Evolutionary conservation across 768 basidiomycete species (phyloP).

Genomic region (Trametes cinnabarina): DNA sequence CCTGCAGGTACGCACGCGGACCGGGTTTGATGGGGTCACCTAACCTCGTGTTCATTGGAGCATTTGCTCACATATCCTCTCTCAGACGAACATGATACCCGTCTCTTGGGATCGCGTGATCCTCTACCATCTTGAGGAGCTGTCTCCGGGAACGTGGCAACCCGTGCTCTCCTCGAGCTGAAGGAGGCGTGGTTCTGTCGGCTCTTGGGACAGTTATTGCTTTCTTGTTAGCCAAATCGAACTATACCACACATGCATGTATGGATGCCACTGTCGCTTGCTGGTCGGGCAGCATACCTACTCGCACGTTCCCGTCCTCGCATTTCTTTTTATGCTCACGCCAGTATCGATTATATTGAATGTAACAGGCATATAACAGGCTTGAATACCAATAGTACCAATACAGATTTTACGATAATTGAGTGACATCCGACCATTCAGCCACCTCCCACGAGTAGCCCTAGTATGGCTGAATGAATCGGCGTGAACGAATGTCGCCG

Average conservation of each 20-base stretch:
- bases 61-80: conserved; percentile 4
- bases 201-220: neutral
- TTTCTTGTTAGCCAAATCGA: neutral
- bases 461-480: too few relatives aligned
- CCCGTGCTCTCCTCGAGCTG: conserved; percentile 48
- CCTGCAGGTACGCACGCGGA: conserved; percentile 51
- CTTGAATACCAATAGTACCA: too few relatives aligned
- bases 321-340: neutral
- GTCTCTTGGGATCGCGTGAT: conserved; percentile 67
- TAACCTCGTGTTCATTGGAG: neutral
- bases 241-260: neutral
- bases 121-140: conserved; percentile 70
- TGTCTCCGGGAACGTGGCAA: conserved; percentile 68
- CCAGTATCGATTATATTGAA: neutral
- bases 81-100: conserved; percentile 66
- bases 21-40: neutral
- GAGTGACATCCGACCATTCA: too few relatives aligned
- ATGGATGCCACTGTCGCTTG: neutral
- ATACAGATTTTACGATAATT: too few relatives aligned
- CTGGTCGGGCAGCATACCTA: neutral
- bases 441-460: too few relatives aligned
- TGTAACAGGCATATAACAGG: neutral
- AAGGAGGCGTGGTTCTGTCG: neutral
- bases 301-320: neutral
- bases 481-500: too few relatives aligned